These are phyloP conservation scores for Fonsecaea pugnacius DNA, from an alignment of 2,329 filamentous ascomycete genomes.

Conservation along the genomic window DNA sequence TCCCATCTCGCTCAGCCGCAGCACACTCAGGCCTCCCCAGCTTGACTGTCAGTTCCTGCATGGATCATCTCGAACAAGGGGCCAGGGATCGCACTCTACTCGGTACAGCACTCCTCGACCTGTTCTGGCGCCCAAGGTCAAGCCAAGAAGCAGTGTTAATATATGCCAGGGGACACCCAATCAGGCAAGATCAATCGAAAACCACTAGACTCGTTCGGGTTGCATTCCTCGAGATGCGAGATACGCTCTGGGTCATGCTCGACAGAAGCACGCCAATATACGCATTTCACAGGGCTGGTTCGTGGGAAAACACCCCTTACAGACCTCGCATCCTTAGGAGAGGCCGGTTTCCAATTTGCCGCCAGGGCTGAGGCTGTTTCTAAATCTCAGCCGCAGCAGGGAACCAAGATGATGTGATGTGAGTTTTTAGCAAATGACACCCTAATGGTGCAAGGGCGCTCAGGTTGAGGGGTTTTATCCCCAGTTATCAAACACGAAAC, in stretches of 20 bases:
- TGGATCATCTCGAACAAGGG: background rate
- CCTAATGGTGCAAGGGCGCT: background rate
- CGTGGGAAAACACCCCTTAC: background rate
- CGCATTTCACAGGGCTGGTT: background rate
- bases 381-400: background rate
- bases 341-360: background rate
- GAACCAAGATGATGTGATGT: background rate
- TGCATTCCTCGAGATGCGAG: slow-evolving; percentile 18
- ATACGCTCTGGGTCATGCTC: background rate
- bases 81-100: background rate
- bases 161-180: background rate
- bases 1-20: background rate
- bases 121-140: background rate
- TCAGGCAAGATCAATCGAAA: slow-evolving; percentile 3
- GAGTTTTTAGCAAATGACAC: background rate
- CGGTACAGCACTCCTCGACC: background rate
- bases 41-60: background rate
- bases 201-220: slow-evolving; percentile 11
- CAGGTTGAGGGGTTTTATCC: background rate
- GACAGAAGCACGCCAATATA: background rate
- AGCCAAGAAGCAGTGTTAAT: background rate
- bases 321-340: background rate
- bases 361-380: background rate
- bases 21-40: background rate
- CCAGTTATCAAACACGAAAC: background rate